phyloP scores from a whole-genome alignment of 139 green algal genomes.

The Picocystis salinarum region DNA sequence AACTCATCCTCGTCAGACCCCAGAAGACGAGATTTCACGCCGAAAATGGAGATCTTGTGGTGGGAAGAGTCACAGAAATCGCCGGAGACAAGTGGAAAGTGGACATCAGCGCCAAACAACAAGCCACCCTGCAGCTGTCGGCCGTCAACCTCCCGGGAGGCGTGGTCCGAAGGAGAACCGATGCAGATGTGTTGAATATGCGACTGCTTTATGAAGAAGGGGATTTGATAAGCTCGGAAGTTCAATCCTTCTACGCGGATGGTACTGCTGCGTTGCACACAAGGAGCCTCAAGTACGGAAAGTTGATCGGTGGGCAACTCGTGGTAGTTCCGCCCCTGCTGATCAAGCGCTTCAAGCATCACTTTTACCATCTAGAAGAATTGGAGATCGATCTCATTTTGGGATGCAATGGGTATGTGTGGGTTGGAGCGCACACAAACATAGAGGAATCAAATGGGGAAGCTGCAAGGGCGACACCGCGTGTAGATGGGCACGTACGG shows the following conservation, averaged over 20 bases:
- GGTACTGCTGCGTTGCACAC: constrained; percentile 62
- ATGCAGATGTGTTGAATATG: constrained; percentile 82
- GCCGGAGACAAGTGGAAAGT: constrained; percentile 59
- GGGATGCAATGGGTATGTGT: constrained; percentile 62
- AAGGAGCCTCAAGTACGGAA: constrained; percentile 61
- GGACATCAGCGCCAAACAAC: constrained; percentile 39
- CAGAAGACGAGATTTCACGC: constrained; percentile 35
- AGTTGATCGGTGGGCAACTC: constrained; percentile 37
- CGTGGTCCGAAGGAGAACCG: constrained; percentile 49
- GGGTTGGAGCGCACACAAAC: constrained; percentile 39
- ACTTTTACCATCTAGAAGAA: constrained; percentile 43
- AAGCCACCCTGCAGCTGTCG: constrained; percentile 55
- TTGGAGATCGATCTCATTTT: constrained; percentile 51
- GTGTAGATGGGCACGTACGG: constrained; percentile 14
- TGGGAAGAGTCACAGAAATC: constrained; percentile 55
- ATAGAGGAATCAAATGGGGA: not conserved
- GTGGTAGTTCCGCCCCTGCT: constrained; percentile 41
- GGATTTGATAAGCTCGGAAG: constrained; percentile 67
- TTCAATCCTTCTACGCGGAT: constrained; percentile 54
- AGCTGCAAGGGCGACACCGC: constrained; percentile 8
- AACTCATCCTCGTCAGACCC: constrained; percentile 53
- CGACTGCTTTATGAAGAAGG: constrained; percentile 51
- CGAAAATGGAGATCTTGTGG: constrained; percentile 59
- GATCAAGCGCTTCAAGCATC: constrained; percentile 60
- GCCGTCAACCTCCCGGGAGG: constrained; percentile 66